These are phyloP conservation scores for Penicillium sp. DNA, from an alignment of 2,329 filamentous ascomycete genomes.

Conservation along the genomic window DNA sequence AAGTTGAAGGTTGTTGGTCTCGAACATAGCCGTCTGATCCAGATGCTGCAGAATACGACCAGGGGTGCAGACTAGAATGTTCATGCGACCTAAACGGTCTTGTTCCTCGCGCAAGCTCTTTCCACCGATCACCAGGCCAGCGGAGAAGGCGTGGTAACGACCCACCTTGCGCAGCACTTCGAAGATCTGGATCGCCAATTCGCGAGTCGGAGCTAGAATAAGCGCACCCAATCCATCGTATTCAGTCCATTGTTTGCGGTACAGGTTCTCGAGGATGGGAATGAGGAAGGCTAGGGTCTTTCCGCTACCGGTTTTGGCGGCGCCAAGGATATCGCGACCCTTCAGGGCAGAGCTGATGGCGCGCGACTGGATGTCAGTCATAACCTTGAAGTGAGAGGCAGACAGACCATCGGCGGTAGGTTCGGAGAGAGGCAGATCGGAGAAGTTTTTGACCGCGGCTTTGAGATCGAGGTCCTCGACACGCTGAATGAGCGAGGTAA, in stretches of 20 bases:
- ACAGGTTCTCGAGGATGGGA: slow-evolving; percentile 88
- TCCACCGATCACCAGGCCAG: slow-evolving; percentile 89
- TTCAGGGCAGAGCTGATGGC: slow-evolving; percentile 87
- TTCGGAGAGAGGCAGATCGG: slow-evolving; percentile 80
- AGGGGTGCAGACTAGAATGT: slow-evolving; percentile 93
- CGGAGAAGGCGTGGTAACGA: slow-evolving; percentile 84
- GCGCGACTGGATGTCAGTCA: slow-evolving; percentile 88
- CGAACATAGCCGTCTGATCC: slow-evolving; percentile 87
- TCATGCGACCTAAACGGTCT: slow-evolving; percentile 84
- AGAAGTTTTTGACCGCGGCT: slow-evolving; percentile 65
- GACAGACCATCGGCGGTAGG: slow-evolving; percentile 77
- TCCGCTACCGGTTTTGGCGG: slow-evolving; percentile 91
- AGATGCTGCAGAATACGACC: slow-evolving; percentile 94
- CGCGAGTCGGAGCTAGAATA: slow-evolving; percentile 89
- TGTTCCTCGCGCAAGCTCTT: slow-evolving; percentile 87
- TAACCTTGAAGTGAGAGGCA: slow-evolving; percentile 79
- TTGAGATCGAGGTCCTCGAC: slow-evolving; percentile 48
- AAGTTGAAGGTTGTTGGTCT: slow-evolving; percentile 87
- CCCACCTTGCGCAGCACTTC: slow-evolving; percentile 90
- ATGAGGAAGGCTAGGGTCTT: slow-evolving; percentile 93
- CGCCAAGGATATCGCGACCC: slow-evolving; percentile 83
- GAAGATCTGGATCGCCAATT: slow-evolving; percentile 95
- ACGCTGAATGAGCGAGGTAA: slow-evolving; percentile 42
- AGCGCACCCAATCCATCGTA: slow-evolving; percentile 88
- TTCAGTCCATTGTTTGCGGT: slow-evolving; percentile 84